Percentiles rank a stretch among this genome's conserved stretches.
phyloP scores from a whole-genome alignment of 139 green algal species.

The Tetraselmis striata region DNA sequence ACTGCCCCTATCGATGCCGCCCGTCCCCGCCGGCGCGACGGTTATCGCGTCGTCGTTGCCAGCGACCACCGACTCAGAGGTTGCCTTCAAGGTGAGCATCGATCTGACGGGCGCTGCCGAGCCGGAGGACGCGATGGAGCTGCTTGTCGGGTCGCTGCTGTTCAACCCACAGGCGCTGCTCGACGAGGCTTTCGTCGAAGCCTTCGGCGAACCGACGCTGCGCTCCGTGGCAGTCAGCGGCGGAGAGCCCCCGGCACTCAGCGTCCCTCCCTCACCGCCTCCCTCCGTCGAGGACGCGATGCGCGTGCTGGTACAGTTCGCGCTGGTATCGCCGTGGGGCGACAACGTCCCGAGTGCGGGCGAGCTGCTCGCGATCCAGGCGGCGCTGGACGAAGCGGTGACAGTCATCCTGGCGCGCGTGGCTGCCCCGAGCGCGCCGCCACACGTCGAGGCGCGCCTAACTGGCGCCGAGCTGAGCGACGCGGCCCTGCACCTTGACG shows the following conservation, averaged over 20 bases:
- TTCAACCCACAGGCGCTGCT: neutral
- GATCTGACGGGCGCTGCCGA: neutral
- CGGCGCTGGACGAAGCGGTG: neutral
- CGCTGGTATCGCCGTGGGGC: neutral
- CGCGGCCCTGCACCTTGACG: neutral
- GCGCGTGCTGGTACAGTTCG: neutral
- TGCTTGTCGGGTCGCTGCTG: neutral
- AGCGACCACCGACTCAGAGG: neutral
- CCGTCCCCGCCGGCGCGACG: neutral
- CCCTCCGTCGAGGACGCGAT: neutral
- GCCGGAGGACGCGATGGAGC: neutral
- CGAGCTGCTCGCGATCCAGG: neutral
- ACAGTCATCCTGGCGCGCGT: neutral
- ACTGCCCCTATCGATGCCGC: neutral
- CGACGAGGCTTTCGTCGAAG: neutral
- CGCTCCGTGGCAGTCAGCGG: neutral
- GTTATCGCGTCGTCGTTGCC: neutral
- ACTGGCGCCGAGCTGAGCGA: neutral
- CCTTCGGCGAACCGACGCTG: neutral
- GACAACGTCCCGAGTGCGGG: neutral
- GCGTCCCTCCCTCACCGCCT: neutral
- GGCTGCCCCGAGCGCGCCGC: neutral
- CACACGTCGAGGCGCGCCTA: neutral
- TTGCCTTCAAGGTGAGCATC: neutral
- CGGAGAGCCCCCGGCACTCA: neutral